Conservation (phyloP, 805 yeast genomes). For the Candida nemodendra region DNA sequence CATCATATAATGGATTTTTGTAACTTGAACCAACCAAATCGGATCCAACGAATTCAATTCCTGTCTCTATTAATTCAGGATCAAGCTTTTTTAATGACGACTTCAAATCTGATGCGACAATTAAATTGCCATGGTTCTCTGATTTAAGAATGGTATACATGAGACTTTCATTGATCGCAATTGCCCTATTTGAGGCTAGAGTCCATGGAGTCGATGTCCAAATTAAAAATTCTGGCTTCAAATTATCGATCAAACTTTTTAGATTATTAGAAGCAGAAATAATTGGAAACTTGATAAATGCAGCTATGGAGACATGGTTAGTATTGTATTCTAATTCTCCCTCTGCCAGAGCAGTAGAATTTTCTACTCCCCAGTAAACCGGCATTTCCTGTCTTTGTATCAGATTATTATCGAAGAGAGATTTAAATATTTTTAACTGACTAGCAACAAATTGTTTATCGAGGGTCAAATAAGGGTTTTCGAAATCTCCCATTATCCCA, state of each 20-base stretch:
- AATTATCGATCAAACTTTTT: conserved; percentile 8
- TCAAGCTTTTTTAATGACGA: conserved; percentile 37
- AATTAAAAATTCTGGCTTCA: conserved; percentile 45
- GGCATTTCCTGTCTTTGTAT: conserved; percentile 88
- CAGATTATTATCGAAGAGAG: conserved; percentile 61
- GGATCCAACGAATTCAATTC: conserved; percentile 39
- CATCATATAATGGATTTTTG: conserved; percentile 49
- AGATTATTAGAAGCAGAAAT: conserved; percentile 24
- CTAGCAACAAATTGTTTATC: conserved; percentile 65
- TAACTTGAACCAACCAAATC: conserved; percentile 45
- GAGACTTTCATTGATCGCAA: conserved; percentile 62
- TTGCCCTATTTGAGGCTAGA: conserved; percentile 79
- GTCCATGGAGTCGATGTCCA: conserved; percentile 99
- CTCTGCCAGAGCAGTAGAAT: conserved; percentile 92
- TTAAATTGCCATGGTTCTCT: conserved; percentile 39
- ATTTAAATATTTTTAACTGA: conserved; percentile 69
- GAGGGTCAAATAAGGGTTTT: conserved; percentile 70
- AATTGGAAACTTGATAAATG: conserved; percentile 66
- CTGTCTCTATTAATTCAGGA: conserved; percentile 21
- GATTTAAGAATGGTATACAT: conserved; percentile 52
- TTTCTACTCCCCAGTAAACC: conserved; percentile 96
- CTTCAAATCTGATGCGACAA: conserved; percentile 57
- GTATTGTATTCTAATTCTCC: conserved; percentile 90
- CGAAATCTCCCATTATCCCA: conserved; percentile 85
- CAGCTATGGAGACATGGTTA: conserved; percentile 65